Percentiles rank a stretch among this genome's conserved stretches.
Conservation (phyloP, 495 filamentous ascomycete species). For the Penicillium malachiteum region DNA sequence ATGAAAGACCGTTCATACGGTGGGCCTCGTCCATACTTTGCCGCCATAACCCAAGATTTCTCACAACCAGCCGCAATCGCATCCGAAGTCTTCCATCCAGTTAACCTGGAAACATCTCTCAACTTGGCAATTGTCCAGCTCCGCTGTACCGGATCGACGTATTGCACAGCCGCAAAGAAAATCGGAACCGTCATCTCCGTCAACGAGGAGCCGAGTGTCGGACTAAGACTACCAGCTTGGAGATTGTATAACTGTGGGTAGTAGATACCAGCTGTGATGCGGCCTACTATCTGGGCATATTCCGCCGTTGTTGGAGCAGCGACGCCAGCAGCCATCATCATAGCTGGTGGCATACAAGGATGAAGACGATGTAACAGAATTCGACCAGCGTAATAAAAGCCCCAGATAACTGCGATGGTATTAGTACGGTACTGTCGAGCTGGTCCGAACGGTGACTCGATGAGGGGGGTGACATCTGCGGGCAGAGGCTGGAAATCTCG, state of each 20-base stretch:
- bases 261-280: slow-evolving; percentile 75
- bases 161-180: slow-evolving; percentile 87
- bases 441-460: slow-evolving; percentile 75
- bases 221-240: slow-evolving; percentile 61
- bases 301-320: slow-evolving; percentile 64
- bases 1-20: slow-evolving; percentile 58
- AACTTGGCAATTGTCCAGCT: slow-evolving; percentile 73
- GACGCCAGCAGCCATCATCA: slow-evolving; percentile 78
- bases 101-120: slow-evolving; percentile 71
- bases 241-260: slow-evolving; percentile 60
- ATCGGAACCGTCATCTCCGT: slow-evolving; percentile 76
- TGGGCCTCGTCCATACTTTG: slow-evolving; percentile 69
- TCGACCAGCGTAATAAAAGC: slow-evolving; percentile 75
- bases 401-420: slow-evolving; percentile 81
- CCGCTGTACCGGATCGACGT: slow-evolving; percentile 67
- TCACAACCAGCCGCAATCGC: slow-evolving; percentile 84
- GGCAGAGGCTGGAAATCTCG: slow-evolving; percentile 76
- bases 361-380: slow-evolving; percentile 77
- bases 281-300: slow-evolving; percentile 73
- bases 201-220: slow-evolving; percentile 75
- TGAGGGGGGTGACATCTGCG: slow-evolving; percentile 61
- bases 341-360: slow-evolving; percentile 87
- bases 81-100: slow-evolving; percentile 80
- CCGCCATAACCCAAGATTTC: slow-evolving; percentile 72
- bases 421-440: slow-evolving; percentile 82